These are phyloP conservation scores for Rheum nobile DNA, from an alignment of 148 eudicot species.

Conservation along the genomic window DNA sequence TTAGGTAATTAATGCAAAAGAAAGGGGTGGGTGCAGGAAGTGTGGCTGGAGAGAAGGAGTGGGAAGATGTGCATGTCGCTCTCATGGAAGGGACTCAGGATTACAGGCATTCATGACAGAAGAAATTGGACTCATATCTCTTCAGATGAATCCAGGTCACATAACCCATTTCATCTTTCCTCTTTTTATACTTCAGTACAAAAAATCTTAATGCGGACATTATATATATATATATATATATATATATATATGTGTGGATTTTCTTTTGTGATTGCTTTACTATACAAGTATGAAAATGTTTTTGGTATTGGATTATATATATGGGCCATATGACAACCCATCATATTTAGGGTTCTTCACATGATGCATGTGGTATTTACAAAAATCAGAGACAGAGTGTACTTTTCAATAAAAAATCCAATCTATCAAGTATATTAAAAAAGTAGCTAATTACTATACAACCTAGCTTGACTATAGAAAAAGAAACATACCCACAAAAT, in stretches of 20 bases:
- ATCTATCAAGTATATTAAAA: neutral
- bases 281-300: neutral
- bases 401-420: neutral
- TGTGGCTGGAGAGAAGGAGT: conserved; percentile 52
- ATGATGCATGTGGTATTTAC: neutral
- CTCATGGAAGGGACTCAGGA: conserved; percentile 56
- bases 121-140: conserved; percentile 52
- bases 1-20: neutral
- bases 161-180: neutral
- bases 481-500: neutral
- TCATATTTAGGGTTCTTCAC: neutral
- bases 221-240: too few relatives aligned
- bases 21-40: conserved; percentile 27
- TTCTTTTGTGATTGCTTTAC: neutral
- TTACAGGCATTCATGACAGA: conserved; percentile 76
- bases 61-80: conserved; percentile 51
- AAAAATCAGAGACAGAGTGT: neutral
- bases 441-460: neutral
- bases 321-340: neutral
- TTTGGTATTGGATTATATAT: neutral
- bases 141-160: conserved; percentile 50
- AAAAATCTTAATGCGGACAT: too few relatives aligned
- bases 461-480: neutral
- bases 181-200: too few relatives aligned
- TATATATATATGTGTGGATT: too few relatives aligned